Conservation (phyloP, 306 rosid species). For the Vigna unguiculata region DNA sequence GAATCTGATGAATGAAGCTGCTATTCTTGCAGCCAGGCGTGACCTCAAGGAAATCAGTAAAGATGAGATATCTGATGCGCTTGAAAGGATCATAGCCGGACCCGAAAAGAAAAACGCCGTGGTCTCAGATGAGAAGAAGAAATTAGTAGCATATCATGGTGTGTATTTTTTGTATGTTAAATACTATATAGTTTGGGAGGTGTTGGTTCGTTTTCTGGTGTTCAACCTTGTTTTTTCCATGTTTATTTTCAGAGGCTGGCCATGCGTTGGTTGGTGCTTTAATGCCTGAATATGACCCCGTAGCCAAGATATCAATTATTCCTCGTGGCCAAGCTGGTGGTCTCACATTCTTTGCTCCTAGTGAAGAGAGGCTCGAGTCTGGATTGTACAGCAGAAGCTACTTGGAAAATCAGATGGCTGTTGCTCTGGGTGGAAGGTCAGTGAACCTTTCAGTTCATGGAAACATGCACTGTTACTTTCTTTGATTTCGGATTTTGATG, state of each 20-base stretch:
- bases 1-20: slow-evolving; percentile 99
- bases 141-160: slow-evolving; percentile 77
- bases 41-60: slow-evolving; percentile 98
- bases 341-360: slow-evolving; percentile 63
- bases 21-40: slow-evolving; percentile 98
- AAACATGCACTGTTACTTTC: slow-evolving; percentile 10
- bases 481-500: slow-evolving; percentile 10
- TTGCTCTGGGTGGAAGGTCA: slow-evolving; percentile 81
- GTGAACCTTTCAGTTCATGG: slow-evolving; percentile 33
- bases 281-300: slow-evolving; percentile 69
- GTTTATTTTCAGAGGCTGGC: slow-evolving; percentile 86
- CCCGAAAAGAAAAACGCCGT: slow-evolving; percentile 99
- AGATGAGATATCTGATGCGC: slow-evolving; percentile 98
- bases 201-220: not conserved
- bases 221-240: not conserved
- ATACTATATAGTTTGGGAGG: not conserved
- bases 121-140: slow-evolving; percentile 96
- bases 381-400: slow-evolving; percentile 96
- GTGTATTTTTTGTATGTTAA: not conserved
- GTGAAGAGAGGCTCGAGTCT: slow-evolving; percentile 63
- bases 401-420: slow-evolving; percentile 99
- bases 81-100: slow-evolving; percentile 96
- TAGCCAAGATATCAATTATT: slow-evolving; percentile 96
- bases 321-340: slow-evolving; percentile 85
- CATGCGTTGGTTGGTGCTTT: slow-evolving; percentile 71